These are phyloP conservation scores for Ceratocystis huliohia DNA, from an alignment of 2,329 filamentous ascomycete genomes.

Conservation along the genomic window DNA sequence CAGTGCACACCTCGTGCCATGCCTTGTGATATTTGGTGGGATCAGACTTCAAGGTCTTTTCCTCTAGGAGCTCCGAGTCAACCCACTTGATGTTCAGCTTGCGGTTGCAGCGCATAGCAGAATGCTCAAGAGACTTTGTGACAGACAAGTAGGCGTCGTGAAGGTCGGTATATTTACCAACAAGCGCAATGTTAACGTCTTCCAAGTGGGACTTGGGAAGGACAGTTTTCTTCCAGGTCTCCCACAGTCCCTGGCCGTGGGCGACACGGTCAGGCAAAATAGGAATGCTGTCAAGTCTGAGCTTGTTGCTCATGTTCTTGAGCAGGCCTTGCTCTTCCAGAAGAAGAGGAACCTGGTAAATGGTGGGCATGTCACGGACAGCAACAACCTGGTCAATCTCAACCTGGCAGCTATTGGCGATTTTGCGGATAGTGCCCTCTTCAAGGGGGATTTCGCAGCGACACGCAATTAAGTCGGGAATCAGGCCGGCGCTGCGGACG, in stretches of 20 bases:
- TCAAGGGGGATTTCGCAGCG: slow-evolving; percentile 71
- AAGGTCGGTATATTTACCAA: slow-evolving; percentile 81
- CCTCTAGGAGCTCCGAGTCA: slow-evolving; percentile 73
- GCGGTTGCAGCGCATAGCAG: slow-evolving; percentile 70
- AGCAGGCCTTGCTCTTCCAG: slow-evolving; percentile 71
- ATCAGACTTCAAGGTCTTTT: slow-evolving; percentile 44
- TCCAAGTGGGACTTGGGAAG: slow-evolving; percentile 53
- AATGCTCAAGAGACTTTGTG: slow-evolving; percentile 78
- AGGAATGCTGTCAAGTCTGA: slow-evolving; percentile 49
- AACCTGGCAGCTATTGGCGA: slow-evolving; percentile 80
- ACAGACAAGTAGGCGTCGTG: slow-evolving; percentile 80
- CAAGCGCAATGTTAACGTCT: slow-evolving; percentile 66
- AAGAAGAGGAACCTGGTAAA: slow-evolving; percentile 90
- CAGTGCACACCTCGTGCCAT: slow-evolving; percentile 67
- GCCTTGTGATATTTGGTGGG: slow-evolving; percentile 71
- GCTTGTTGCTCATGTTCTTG: slow-evolving; percentile 48
- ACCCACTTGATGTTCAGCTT: slow-evolving; percentile 75
- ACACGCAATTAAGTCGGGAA: slow-evolving; percentile 73
- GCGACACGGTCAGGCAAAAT: slow-evolving; percentile 42
- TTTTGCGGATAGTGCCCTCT: slow-evolving; percentile 64
- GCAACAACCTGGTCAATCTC: slow-evolving; percentile 73
- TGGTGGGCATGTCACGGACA: slow-evolving; percentile 80
- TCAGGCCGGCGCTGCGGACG: slow-evolving; percentile 66
- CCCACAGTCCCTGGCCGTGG: slow-evolving; percentile 60
- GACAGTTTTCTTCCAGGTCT: slow-evolving; percentile 62